Evolutionary conservation across 139 green algal species (phyloP).

Genomic region (Parachlorella kessleri): DNA sequence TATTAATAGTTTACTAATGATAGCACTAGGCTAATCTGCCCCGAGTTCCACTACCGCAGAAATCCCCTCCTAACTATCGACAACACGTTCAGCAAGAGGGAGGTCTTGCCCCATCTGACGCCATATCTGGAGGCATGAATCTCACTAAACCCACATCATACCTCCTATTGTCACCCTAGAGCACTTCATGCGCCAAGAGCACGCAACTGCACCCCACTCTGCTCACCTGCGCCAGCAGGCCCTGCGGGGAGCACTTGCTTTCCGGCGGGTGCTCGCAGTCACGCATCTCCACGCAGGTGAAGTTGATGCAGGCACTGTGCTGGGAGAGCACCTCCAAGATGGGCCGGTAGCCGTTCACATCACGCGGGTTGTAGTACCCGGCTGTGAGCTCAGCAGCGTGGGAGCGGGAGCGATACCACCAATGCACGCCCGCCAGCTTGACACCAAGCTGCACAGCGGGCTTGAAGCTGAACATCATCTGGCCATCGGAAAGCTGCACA

Average conservation of each 20-base stretch:
- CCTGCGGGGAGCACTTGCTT: slow-evolving; percentile 88
- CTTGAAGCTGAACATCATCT: slow-evolving; percentile 36
- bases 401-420: slow-evolving; percentile 95
- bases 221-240: slow-evolving; percentile 71
- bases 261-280: slow-evolving; percentile 97
- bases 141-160: too few relatives aligned
- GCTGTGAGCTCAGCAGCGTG: slow-evolving; percentile 98
- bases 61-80: too few relatives aligned
- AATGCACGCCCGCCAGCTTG: slow-evolving; percentile 98
- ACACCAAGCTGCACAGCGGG: slow-evolving; percentile 70
- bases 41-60: too few relatives aligned
- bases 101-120: too few relatives aligned
- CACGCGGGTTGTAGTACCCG: slow-evolving; percentile 97
- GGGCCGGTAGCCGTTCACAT: slow-evolving; percentile 84
- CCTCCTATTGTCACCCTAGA: too few relatives aligned
- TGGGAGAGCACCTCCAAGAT: slow-evolving; percentile 66
- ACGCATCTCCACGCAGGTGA: slow-evolving; percentile 99
- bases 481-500: slow-evolving; percentile 27
- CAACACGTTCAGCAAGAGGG: too few relatives aligned
- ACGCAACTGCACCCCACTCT: neutral
- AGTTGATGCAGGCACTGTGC: slow-evolving; percentile 81
- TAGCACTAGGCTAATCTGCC: too few relatives aligned
- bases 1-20: too few relatives aligned
- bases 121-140: too few relatives aligned
- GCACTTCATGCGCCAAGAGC: too few relatives aligned